Evolutionary conservation across 2,329 filamentous ascomycete species (phyloP).

Genomic region (Diatrype stigma): DNA sequence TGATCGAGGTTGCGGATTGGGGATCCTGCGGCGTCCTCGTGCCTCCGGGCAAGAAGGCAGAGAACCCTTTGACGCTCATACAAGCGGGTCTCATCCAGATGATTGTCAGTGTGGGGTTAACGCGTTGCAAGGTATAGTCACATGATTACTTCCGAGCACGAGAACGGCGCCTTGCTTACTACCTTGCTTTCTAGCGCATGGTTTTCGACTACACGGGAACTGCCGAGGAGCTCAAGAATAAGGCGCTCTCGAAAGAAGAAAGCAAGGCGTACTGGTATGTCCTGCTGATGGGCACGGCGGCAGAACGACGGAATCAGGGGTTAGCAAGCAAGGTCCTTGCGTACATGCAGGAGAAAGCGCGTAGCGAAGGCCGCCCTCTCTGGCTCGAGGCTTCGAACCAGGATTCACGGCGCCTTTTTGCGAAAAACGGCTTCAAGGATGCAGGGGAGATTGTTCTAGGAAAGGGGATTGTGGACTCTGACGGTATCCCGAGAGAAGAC

Average conservation of each 20-base stretch:
- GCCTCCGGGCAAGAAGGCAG: constrained; percentile 4
- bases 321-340: constrained; percentile 6
- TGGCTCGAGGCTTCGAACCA: constrained; percentile 10
- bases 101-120: neutral
- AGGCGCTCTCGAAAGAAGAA: constrained; percentile 7
- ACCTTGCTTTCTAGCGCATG: neutral
- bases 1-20: constrained; percentile 7
- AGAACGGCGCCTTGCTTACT: constrained; percentile 1
- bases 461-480: constrained; percentile 3
- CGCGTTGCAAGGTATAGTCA: neutral
- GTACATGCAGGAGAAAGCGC: constrained; percentile 6
- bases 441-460: constrained; percentile 9
- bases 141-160: no score
- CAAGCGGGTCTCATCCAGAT: constrained; percentile 1
- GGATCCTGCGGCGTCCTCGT: constrained; percentile 7
- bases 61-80: constrained; percentile 3
- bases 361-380: constrained; percentile 3
- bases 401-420: constrained; percentile 6
- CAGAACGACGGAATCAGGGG: constrained; percentile 7
- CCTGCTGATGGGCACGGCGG: constrained; percentile 8
- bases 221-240: constrained; percentile 6
- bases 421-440: constrained; percentile 8
- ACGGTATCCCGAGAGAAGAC: constrained; percentile 5
- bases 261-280: constrained; percentile 7
- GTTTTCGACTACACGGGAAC: constrained; percentile 3